Percentiles rank a stretch among this genome's conserved stretches.
Conservation (phyloP, 2,329 filamentous ascomycete species). For the Cercospora janseana region DNA sequence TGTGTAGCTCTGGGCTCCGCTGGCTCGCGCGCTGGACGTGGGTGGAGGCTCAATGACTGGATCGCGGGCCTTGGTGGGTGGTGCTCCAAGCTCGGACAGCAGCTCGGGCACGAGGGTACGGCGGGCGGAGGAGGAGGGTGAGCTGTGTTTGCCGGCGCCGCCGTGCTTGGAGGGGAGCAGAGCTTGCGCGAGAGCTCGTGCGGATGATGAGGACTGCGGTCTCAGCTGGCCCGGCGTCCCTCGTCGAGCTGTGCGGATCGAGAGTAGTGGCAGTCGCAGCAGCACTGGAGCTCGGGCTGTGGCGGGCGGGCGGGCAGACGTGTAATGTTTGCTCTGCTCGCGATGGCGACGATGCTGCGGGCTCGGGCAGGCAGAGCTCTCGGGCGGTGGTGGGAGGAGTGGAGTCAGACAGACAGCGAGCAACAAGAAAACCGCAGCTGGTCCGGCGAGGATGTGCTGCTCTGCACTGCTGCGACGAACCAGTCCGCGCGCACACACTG, state of each 20-base stretch:
- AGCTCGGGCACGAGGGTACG: slow-evolving; percentile 6
- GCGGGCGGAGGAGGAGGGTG: neutral
- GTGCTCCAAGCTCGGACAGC: slow-evolving; percentile 4
- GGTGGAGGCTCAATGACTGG: slow-evolving; percentile 6
- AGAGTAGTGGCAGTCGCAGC: neutral
- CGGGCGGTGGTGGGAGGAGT: too few species aligned
- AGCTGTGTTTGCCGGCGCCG: neutral
- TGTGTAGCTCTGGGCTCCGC: slow-evolving; percentile 5
- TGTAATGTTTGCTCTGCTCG: neutral
- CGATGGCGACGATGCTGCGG: too few species aligned
- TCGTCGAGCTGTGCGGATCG: slow-evolving; percentile 13
- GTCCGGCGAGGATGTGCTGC: too few species aligned
- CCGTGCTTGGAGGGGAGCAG: neutral
- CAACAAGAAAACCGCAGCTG: too few species aligned
- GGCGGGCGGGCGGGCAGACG: neutral
- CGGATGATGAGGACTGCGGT: slow-evolving; percentile 2
- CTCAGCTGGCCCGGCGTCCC: slow-evolving; percentile 8
- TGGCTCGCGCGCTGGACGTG: neutral
- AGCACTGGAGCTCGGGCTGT: neutral
- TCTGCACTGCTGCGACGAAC: too few species aligned
- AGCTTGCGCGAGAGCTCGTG: slow-evolving; percentile 2
- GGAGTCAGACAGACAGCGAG: too few species aligned
- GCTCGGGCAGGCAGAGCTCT: too few species aligned
- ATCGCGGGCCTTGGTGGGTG: slow-evolving; percentile 10
- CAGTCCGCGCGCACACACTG: too few species aligned